Conservation (phyloP, 495 filamentous ascomycete species). For the Aspergillus sclerotiicarbonarius region DNA sequence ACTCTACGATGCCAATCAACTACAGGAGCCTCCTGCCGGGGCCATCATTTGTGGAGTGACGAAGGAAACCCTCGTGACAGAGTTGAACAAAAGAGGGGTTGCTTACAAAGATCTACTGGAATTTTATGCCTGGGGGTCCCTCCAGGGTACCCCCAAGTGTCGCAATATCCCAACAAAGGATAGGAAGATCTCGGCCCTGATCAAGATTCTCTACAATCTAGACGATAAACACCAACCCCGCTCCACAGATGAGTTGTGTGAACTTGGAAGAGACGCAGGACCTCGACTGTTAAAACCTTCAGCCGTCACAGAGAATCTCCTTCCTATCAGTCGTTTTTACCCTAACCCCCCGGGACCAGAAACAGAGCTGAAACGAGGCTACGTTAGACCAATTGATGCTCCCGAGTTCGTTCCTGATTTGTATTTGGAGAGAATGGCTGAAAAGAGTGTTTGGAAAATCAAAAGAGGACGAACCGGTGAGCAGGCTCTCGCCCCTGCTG, state of each 20-base stretch:
- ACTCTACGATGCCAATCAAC: no score
- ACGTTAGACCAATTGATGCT: conserved; percentile 15
- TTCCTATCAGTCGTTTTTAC: conserved; percentile 31
- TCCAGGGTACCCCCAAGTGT: no score
- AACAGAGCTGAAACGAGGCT: conserved; percentile 1
- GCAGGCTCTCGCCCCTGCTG: no score
- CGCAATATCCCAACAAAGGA: no score
- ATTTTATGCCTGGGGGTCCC: no score
- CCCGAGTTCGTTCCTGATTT: conserved; percentile 15
- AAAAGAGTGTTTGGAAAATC: no score
- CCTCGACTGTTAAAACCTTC: conserved; percentile 31
- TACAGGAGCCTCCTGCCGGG: no score
- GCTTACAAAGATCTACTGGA: no score
- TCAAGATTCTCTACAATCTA: conserved; percentile 32
- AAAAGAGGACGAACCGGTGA: no score
- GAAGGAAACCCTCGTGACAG: no score
- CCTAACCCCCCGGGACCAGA: conserved; percentile 4
- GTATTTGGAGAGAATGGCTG: conserved; percentile 20
- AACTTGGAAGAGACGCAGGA: conserved; percentile 32
- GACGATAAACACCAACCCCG: conserved; percentile 19
- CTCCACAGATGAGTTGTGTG: conserved; percentile 15
- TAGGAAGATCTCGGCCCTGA: conserved; percentile 8
- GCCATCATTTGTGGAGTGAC: no score
- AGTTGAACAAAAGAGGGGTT: no score
- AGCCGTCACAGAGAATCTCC: background rate